Conservation (phyloP, 306 rosid genomes). For the Medicago arabica region DNA sequence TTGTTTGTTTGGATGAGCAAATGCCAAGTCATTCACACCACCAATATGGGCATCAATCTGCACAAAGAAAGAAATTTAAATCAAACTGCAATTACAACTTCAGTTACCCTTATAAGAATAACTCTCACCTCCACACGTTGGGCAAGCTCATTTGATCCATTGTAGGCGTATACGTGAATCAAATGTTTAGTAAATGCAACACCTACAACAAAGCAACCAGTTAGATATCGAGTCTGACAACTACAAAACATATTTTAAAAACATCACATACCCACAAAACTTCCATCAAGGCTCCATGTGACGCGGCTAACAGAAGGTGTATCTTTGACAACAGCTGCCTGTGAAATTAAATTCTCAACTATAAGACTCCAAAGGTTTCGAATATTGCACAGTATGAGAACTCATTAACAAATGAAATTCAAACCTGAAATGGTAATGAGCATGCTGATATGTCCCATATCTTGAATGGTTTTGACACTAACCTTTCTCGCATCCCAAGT, state of each 20-base stretch:
- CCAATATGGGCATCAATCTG: conserved; percentile 90
- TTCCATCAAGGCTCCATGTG: conserved; percentile 91
- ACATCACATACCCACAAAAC: conserved; percentile 73
- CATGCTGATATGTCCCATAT: conserved; percentile 65
- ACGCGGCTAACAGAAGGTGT: conserved; percentile 75
- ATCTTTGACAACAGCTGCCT: conserved; percentile 69
- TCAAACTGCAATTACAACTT: conserved; percentile 42
- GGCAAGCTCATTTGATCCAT: conserved; percentile 69
- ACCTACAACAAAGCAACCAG: conserved; percentile 59
- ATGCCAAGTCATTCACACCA: conserved; percentile 88
- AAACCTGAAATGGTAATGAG: conserved; percentile 79
- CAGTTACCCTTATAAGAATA: conserved; percentile 38
- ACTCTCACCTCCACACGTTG: conserved; percentile 71
- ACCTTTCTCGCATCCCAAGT: conserved; percentile 64
- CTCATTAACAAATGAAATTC: conserved; percentile 10
- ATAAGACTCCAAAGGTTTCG: conserved; percentile 47
- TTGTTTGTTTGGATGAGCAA: conserved; percentile 84
- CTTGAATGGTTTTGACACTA: conserved; percentile 81
- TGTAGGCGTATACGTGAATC: conserved; percentile 76
- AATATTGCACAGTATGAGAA: conserved; percentile 14
- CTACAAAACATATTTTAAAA: conserved; percentile 34
- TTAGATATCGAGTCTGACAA: conserved; percentile 40
- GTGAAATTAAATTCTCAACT: conserved; percentile 44
- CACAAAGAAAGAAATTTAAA: conserved; percentile 38
- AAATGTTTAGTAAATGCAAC: conserved; percentile 88